Percentiles rank a stretch among this genome's conserved stretches.
Conservation (phyloP, 1,284 basidiomycete genomes). For the Meripilus lineatus region DNA sequence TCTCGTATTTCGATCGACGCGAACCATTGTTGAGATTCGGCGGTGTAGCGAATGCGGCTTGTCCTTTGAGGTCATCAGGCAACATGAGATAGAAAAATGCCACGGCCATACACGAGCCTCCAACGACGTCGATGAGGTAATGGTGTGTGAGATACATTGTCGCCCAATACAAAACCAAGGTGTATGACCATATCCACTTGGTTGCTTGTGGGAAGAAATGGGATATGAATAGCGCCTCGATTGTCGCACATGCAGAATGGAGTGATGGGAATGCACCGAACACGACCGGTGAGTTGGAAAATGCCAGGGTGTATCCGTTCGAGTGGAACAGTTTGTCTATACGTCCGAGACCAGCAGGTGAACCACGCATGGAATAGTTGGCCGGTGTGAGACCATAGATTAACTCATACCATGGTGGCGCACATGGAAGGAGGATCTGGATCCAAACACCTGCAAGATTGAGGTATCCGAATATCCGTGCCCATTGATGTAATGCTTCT, state of each 20-base stretch:
- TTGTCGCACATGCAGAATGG: conserved; percentile 87
- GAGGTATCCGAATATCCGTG: conserved; percentile 88
- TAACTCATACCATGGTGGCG: conserved; percentile 98
- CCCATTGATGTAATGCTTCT: conserved; percentile 83
- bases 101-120: conserved; percentile 87
- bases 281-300: conserved; percentile 87
- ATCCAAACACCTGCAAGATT: conserved; percentile 87
- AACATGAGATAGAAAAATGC: conserved; percentile 87
- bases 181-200: conserved; percentile 79
- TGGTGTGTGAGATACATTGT: conserved; percentile 99
- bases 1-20: conserved; percentile 60
- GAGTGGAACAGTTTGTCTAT: conserved; percentile 88
- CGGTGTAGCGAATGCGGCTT: conserved; percentile 47
- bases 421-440: conserved; percentile 90
- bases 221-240: conserved; percentile 89
- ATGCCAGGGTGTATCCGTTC: conserved; percentile 78
- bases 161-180: conserved; percentile 90
- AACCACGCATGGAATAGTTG: conserved; percentile 88
- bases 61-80: conserved; percentile 71
- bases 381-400: conserved; percentile 96
- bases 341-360: conserved; percentile 87
- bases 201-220: conserved; percentile 89
- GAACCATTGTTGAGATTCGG: conserved; percentile 26
- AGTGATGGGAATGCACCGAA: conserved; percentile 97
- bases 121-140: conserved; percentile 96